Evolutionary conservation across 2,329 filamentous ascomycete species (phyloP).

Genomic region (Achaetomium macrosporum): DNA sequence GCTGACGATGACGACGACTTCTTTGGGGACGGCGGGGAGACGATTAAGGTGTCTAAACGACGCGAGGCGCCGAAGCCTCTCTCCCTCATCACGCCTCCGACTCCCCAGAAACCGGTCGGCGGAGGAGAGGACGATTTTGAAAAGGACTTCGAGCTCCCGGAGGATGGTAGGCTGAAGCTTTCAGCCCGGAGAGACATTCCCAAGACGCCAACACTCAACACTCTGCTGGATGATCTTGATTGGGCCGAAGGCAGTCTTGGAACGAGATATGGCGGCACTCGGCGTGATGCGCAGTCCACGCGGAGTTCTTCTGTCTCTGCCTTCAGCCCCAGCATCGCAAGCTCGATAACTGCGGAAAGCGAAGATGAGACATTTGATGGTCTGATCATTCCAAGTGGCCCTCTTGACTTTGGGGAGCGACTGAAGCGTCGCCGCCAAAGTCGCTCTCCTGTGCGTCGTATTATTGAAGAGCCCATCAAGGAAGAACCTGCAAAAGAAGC

Average conservation of each 20-base stretch:
- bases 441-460: conserved; percentile 46
- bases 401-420: conserved; percentile 74
- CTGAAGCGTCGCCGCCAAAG: conserved; percentile 65
- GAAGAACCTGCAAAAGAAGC: conserved; percentile 18
- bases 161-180: conserved; percentile 59
- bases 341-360: conserved; percentile 84
- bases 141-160: conserved; percentile 64
- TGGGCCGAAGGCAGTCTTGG: conserved; percentile 93
- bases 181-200: conserved; percentile 57
- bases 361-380: conserved; percentile 90
- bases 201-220: conserved; percentile 53
- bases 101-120: conserved; percentile 41
- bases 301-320: conserved; percentile 84
- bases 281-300: conserved; percentile 69
- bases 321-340: conserved; percentile 87
- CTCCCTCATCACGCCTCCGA: conserved; percentile 51
- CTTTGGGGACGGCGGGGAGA: conserved; percentile 57
- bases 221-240: conserved; percentile 70
- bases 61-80: conserved; percentile 46
- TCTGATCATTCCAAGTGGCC: conserved; percentile 76
- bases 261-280: conserved; percentile 81
- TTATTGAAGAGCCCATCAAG: conserved; percentile 33
- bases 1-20: conserved; percentile 55
- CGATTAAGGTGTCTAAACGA: conserved; percentile 62
- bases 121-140: conserved; percentile 62